A percentile compares a stretch with the other conserved stretches of the same genome.
phyloP scores from a whole-genome alignment of 2,329 filamentous ascomycete species.

The Aspergillus sp. region DNA sequence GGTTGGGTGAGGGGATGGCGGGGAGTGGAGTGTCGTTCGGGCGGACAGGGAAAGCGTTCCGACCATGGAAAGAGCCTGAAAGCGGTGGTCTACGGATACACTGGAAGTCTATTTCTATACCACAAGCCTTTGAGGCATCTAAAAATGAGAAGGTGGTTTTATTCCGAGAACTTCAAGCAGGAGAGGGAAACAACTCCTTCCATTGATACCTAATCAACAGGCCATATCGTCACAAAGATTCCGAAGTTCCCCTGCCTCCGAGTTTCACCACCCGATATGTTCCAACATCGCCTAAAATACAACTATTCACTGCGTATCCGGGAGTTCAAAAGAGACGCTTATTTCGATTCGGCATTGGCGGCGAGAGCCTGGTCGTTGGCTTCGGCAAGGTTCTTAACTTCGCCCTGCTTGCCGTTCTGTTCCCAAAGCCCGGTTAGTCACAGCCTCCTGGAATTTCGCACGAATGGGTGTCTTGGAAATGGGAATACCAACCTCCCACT shows the following conservation, averaged over 20 bases:
- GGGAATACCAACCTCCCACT: slow-evolving; percentile 81
- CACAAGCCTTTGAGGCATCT: slow-evolving; percentile 2
- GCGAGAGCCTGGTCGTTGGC: slow-evolving; percentile 53
- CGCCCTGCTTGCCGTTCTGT: slow-evolving; percentile 96
- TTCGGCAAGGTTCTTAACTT: slow-evolving; percentile 68
- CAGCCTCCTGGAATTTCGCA: slow-evolving; percentile 5
- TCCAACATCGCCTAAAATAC: slow-evolving; percentile 20
- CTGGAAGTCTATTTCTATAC: slow-evolving; percentile 4
- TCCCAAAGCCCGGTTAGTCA: slow-evolving; percentile 31
- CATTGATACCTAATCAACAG: slow-evolving; percentile 30
- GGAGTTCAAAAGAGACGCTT: slow-evolving; percentile 24
- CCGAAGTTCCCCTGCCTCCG: slow-evolving; percentile 21
- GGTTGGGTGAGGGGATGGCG: slow-evolving; percentile 19
- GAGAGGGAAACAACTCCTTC: slow-evolving; percentile 24
- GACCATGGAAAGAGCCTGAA: slow-evolving; percentile 8
- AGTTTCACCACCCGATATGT: slow-evolving; percentile 18
- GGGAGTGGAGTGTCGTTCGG: slow-evolving; percentile 17
- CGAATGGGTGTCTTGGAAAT: not conserved
- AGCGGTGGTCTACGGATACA: not conserved
- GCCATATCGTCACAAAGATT: slow-evolving; percentile 41
- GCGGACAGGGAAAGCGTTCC: slow-evolving; percentile 23
- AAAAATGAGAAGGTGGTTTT: slow-evolving; percentile 14
- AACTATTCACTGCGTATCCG: slow-evolving; percentile 21
- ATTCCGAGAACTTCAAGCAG: slow-evolving; percentile 2
- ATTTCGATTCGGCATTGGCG: slow-evolving; percentile 45